phyloP scores from a whole-genome alignment of 768 basidiomycete species.

The Mycena sanguinolenta region DNA sequence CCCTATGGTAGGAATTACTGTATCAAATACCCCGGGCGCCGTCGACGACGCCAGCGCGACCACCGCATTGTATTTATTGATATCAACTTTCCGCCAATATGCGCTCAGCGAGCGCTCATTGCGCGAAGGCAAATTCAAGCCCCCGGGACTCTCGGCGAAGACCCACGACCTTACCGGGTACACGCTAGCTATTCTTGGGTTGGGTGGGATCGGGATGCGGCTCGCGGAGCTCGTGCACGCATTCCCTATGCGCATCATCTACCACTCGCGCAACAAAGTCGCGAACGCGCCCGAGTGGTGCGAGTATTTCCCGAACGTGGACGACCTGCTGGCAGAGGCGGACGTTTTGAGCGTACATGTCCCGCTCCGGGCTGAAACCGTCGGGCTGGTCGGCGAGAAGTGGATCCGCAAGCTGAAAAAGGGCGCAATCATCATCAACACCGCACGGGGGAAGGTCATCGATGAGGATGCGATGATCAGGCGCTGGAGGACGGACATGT shows the following conservation, averaged over 20 bases:
- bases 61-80: conserved; percentile 85
- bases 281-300: conserved; percentile 77
- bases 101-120: conserved; percentile 73
- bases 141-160: conserved; percentile 56
- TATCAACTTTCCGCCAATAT: conserved; percentile 83
- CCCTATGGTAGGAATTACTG: conserved; percentile 68
- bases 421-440: conserved; percentile 86
- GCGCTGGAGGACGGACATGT: conserved; percentile 92
- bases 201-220: conserved; percentile 82
- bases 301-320: conserved; percentile 75
- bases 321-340: conserved; percentile 74
- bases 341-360: conserved; percentile 92
- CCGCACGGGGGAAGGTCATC: conserved; percentile 91
- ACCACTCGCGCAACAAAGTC: conserved; percentile 75
- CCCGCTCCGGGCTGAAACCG: conserved; percentile 82
- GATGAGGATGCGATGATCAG: conserved; percentile 90
- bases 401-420: conserved; percentile 84
- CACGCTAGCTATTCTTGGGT: conserved; percentile 80
- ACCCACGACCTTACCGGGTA: conserved; percentile 76
- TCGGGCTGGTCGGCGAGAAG: conserved; percentile 78
- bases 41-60: conserved; percentile 95
- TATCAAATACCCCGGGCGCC: conserved; percentile 92
- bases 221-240: conserved; percentile 79
- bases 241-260: conserved; percentile 92
- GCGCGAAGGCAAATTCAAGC: conserved; percentile 73